These are phyloP conservation scores for Heliocybe sulcata DNA, from an alignment of 1,284 basidiomycete genomes.

Conservation along the genomic window DNA sequence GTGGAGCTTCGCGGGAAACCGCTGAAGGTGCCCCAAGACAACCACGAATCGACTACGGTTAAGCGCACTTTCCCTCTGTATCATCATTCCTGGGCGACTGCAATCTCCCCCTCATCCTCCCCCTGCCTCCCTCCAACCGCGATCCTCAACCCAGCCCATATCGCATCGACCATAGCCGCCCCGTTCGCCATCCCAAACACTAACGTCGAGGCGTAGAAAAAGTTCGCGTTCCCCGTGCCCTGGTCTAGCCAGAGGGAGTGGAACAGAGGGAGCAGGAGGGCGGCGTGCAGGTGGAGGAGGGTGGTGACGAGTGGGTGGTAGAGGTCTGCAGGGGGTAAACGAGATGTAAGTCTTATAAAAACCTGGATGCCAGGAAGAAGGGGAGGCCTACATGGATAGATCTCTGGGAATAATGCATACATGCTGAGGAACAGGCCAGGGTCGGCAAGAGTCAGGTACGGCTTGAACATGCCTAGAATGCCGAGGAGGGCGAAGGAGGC, in stretches of 20 bases:
- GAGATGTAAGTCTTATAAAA: too few relatives aligned
- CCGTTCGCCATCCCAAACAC: constrained; percentile 90
- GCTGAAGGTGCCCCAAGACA: too few relatives aligned
- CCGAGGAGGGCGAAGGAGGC: constrained; percentile 76
- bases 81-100: constrained; percentile 54
- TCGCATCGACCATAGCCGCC: constrained; percentile 73
- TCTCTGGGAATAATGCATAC: constrained; percentile 79
- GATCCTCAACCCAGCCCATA: constrained; percentile 72
- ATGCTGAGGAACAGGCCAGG: constrained; percentile 82
- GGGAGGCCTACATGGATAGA: constrained; percentile 63
- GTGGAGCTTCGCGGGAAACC: too few relatives aligned
- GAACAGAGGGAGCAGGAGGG: constrained; percentile 85
- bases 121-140: constrained; percentile 45
- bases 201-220: constrained; percentile 93
- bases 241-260: constrained; percentile 89
- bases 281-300: constrained; percentile 80
- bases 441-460: constrained; percentile 89
- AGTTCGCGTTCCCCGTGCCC: constrained; percentile 96
- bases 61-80: too few relatives aligned
- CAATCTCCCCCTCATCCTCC: constrained; percentile 34
- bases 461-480: constrained; percentile 81
- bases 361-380: too few relatives aligned
- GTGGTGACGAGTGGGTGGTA: constrained; percentile 83
- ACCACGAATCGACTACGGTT: too few relatives aligned
- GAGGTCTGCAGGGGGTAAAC: constrained; percentile 71